Evolutionary conservation across 768 basidiomycete genomes (phyloP).

Genomic region (Omphalotus guepiniiformis): DNA sequence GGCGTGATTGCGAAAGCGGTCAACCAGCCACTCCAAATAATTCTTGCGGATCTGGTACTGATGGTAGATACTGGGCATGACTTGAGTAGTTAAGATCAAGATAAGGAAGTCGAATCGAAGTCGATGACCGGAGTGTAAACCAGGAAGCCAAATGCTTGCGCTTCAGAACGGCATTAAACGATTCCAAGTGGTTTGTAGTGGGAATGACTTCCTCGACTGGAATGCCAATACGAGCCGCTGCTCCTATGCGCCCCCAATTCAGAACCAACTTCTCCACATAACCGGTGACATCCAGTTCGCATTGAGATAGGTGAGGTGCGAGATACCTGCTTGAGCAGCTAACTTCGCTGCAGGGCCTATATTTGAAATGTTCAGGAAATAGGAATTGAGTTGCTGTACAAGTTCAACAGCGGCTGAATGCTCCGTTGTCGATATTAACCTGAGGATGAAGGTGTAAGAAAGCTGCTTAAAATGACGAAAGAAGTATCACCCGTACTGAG

Average conservation of each 20-base stretch:
- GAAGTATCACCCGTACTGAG: slow-evolving; percentile 20
- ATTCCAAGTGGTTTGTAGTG: too few relatives aligned
- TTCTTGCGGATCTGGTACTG: neutral
- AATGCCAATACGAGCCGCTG: too few relatives aligned
- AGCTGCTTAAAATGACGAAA: too few relatives aligned
- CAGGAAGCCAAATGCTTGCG: slow-evolving; percentile 18
- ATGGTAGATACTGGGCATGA: slow-evolving; percentile 10
- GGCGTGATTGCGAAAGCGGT: neutral
- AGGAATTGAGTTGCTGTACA: neutral
- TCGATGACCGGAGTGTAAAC: slow-evolving; percentile 18
- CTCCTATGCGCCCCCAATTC: too few relatives aligned
- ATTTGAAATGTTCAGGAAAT: neutral
- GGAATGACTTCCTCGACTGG: slow-evolving; percentile 19
- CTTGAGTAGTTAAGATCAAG: slow-evolving; percentile 8
- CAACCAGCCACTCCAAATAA: neutral
- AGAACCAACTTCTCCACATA: slow-evolving; percentile 31
- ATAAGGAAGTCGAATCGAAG: slow-evolving; percentile 26
- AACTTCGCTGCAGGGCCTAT: neutral
- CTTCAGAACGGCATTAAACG: slow-evolving; percentile 27
- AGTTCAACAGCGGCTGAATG: neutral
- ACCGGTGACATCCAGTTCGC: slow-evolving; percentile 20
- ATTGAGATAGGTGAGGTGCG: slow-evolving; percentile 20
- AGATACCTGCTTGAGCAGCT: slow-evolving; percentile 9
- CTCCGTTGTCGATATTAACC: neutral
- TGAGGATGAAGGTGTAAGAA: neutral